phyloP scores from a whole-genome alignment of 1,284 basidiomycete genomes.

The Rhodotorula sp. region DNA sequence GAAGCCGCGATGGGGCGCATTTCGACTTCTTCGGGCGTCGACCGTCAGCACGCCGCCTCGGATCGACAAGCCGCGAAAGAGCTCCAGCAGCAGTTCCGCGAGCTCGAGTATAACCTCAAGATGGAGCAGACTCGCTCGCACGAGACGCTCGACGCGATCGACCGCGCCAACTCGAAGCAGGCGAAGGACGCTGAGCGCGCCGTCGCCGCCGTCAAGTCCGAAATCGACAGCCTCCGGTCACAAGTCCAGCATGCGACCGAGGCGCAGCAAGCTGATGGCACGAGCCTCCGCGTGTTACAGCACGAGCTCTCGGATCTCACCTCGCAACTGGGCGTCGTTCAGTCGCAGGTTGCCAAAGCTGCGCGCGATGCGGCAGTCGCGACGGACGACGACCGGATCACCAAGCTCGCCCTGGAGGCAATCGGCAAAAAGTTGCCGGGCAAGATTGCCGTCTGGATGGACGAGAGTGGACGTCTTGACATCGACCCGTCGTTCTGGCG shows the following conservation, averaged over 20 bases:
- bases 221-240: conserved; percentile 59
- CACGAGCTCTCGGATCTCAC: conserved; percentile 24
- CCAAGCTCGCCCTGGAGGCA: conserved; percentile 45
- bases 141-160: conserved; percentile 8
- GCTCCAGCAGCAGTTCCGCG: conserved; percentile 45
- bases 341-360: conserved; percentile 62
- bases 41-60: conserved; percentile 38
- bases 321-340: conserved; percentile 52
- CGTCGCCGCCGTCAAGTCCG: conserved; percentile 45
- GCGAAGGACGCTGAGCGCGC: conserved; percentile 15
- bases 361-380: conserved; percentile 59
- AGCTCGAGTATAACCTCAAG: conserved; percentile 45
- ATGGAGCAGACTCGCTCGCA: conserved; percentile 21
- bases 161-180: conserved; percentile 5
- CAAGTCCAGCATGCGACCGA: conserved; percentile 50
- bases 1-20: conserved; percentile 49
- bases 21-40: conserved; percentile 51
- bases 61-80: conserved; percentile 39
- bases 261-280: conserved; percentile 19
- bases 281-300: conserved; percentile 19
- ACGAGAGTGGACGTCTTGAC: conserved; percentile 49
- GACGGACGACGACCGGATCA: conserved; percentile 45
- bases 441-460: conserved; percentile 50
- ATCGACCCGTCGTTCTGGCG: conserved; percentile 55
- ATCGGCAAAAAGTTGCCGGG: conserved; percentile 52